phyloP scores from a whole-genome alignment of 495 filamentous ascomycete species.

The Hamigera avellanea region DNA sequence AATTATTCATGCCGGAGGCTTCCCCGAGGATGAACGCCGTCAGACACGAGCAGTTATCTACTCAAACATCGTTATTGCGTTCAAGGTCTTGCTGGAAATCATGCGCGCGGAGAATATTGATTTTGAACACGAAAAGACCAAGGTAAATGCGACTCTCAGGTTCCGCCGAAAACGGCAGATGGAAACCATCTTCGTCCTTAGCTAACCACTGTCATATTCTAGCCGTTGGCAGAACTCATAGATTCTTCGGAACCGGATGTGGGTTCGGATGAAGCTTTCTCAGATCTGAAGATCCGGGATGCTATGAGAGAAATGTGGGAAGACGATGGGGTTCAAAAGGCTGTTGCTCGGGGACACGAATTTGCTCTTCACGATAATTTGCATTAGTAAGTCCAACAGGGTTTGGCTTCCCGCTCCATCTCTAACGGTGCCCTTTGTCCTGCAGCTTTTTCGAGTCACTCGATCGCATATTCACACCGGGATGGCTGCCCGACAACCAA shows the following conservation, averaged over 20 bases:
- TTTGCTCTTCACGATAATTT: conserved; percentile 94
- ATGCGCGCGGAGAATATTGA: conserved; percentile 79
- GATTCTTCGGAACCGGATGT: conserved; percentile 57
- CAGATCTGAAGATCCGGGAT: conserved; percentile 48
- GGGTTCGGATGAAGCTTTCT: conserved; percentile 60
- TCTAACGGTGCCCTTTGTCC: background rate
- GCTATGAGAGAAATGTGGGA: conserved; percentile 80
- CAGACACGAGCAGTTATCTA: conserved; percentile 94
- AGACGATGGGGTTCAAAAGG: conserved; percentile 72
- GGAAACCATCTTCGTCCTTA: conserved; percentile 92
- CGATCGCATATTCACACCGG: conserved; percentile 77
- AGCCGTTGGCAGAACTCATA: conserved; percentile 23
- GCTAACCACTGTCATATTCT: conserved; percentile 27
- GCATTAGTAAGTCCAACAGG: conserved; percentile 66
- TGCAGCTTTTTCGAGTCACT: conserved; percentile 93
- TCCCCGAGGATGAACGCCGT: conserved; percentile 79
- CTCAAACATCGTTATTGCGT: conserved; percentile 78
- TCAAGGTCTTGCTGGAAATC: conserved; percentile 82
- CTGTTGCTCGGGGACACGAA: conserved; percentile 84
- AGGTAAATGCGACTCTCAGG: conserved; percentile 40
- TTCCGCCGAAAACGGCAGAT: conserved; percentile 57
- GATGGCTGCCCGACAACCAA: conserved; percentile 95
- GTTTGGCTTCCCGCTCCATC: too few relatives aligned
- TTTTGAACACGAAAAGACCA: conserved; percentile 65
- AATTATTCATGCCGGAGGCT: conserved; percentile 89